These are phyloP conservation scores for Extremus antarcticus DNA, from an alignment of 495 filamentous ascomycete genomes.

Conservation along the genomic window DNA sequence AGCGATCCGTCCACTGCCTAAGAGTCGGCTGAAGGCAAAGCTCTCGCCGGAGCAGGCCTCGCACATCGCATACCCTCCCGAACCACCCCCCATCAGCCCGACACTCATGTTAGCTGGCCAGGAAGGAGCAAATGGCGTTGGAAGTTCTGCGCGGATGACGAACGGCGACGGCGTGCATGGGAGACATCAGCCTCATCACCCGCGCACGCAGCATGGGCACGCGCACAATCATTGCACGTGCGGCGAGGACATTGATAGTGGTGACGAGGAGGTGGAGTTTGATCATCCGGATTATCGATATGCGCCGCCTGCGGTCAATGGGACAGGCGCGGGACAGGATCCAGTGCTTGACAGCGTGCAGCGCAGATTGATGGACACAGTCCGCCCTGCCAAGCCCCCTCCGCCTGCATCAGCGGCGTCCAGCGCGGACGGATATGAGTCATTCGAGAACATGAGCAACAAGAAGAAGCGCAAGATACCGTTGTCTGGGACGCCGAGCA, in stretches of 20 bases:
- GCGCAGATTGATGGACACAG: slow-evolving; percentile 8
- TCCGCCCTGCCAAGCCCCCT: slow-evolving; percentile 10
- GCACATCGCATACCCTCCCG: slow-evolving; percentile 68
- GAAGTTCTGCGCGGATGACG: slow-evolving; percentile 23
- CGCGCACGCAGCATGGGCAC: not conserved
- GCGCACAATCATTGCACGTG: slow-evolving; percentile 17
- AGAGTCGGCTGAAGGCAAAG: slow-evolving; percentile 70
- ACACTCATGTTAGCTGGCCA: slow-evolving; percentile 65
- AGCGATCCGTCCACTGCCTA: slow-evolving; percentile 87
- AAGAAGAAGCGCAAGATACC: slow-evolving; percentile 99
- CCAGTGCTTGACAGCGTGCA: slow-evolving; percentile 13
- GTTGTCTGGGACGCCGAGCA: slow-evolving; percentile 58
- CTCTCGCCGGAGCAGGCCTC: slow-evolving; percentile 74
- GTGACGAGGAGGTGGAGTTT: slow-evolving; percentile 21
- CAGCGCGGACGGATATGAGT: slow-evolving; percentile 79
- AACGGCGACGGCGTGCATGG: slow-evolving; percentile 20
- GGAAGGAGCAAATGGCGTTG: slow-evolving; percentile 24
- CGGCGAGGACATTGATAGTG: slow-evolving; percentile 14
- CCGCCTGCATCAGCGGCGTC: slow-evolving; percentile 30
- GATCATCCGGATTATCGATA: slow-evolving; percentile 27
- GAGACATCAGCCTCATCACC: slow-evolving; percentile 10
- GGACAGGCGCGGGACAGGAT: slow-evolving; percentile 1
- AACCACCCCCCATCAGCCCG: slow-evolving; percentile 53
- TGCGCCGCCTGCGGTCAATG: slow-evolving; percentile 6
- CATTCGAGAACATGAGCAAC: slow-evolving; percentile 97